Conservation (phyloP, 140 eudicot species). For the Erigeron philadelphicus region DNA sequence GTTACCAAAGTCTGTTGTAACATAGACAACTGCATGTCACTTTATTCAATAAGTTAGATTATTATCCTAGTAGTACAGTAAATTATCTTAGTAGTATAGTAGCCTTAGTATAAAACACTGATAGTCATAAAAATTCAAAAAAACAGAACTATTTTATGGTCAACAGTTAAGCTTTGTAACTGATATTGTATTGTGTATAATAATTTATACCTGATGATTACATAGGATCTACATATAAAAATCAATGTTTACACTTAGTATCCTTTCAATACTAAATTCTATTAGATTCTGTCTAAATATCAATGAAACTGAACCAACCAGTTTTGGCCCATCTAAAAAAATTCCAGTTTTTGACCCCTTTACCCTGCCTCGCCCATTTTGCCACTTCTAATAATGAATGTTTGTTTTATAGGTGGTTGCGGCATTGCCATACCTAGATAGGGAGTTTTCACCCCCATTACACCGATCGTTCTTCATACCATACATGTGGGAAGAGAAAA, state of each 20-base stretch:
- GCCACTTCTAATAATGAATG: background rate
- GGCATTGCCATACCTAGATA: conserved; percentile 79
- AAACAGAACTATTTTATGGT: conserved; percentile 1
- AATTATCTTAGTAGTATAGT: background rate
- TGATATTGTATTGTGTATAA: too few relatives aligned
- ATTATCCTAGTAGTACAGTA: background rate
- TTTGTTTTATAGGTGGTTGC: conserved; percentile 64
- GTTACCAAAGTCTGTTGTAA: background rate
- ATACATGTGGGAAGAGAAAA: conserved; percentile 69
- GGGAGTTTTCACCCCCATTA: conserved; percentile 81
- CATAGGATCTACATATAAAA: too few relatives aligned
- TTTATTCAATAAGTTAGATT: background rate
- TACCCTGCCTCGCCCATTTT: background rate
- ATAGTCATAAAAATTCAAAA: background rate
- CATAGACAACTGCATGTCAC: background rate
- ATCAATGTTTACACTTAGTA: too few relatives aligned
- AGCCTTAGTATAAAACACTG: too few relatives aligned
- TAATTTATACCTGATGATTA: too few relatives aligned
- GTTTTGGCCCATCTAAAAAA: background rate
- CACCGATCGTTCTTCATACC: conserved; percentile 93
- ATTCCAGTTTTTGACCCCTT: too few relatives aligned
- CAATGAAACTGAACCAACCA: background rate
- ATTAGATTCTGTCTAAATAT: too few relatives aligned
- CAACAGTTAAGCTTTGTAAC: background rate
- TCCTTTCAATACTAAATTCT: too few relatives aligned